Evolutionary conservation across 202 grass and related monocot species (phyloP).

Genomic region (Tripidium arundinaceum): DNA sequence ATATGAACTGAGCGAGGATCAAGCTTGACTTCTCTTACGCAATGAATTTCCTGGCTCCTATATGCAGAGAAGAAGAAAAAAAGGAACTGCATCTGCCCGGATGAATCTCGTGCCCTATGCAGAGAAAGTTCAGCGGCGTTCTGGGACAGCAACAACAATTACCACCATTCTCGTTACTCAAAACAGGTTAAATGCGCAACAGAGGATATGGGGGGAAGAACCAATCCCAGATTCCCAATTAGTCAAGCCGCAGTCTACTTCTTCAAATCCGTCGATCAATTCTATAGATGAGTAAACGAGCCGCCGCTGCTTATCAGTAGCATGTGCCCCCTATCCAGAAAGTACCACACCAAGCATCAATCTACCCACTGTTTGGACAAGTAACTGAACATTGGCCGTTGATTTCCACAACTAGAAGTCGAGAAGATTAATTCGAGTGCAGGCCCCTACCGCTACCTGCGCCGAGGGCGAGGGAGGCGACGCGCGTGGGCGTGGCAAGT

Average conservation of each 20-base stretch:
- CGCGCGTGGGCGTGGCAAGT: background rate
- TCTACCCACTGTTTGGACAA: background rate
- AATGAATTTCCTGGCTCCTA: too few species aligned
- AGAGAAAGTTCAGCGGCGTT: too few species aligned
- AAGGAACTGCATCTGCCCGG: too few species aligned
- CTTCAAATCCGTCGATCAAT: background rate
- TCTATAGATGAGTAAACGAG: background rate
- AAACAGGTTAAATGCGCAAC: background rate
- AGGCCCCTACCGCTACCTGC: background rate
- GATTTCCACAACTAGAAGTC: too few species aligned
- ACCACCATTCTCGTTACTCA: background rate
- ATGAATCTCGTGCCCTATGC: too few species aligned
- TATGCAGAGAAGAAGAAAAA: too few species aligned
- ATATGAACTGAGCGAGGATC: too few species aligned
- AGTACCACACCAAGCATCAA: background rate
- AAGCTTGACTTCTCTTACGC: too few species aligned
- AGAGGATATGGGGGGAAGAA: background rate
- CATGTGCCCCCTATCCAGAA: background rate
- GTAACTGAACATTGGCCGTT: background rate
- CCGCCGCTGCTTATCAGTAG: too few species aligned
- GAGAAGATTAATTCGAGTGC: background rate
- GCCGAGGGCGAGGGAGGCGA: background rate
- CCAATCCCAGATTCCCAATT: background rate
- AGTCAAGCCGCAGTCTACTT: background rate
- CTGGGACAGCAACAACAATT: too few species aligned